Evolutionary conservation across 129 eudicot species (phyloP), one percentile per base, ranked within the genome.

Genomic region (Ambrosia trifida): DNA sequence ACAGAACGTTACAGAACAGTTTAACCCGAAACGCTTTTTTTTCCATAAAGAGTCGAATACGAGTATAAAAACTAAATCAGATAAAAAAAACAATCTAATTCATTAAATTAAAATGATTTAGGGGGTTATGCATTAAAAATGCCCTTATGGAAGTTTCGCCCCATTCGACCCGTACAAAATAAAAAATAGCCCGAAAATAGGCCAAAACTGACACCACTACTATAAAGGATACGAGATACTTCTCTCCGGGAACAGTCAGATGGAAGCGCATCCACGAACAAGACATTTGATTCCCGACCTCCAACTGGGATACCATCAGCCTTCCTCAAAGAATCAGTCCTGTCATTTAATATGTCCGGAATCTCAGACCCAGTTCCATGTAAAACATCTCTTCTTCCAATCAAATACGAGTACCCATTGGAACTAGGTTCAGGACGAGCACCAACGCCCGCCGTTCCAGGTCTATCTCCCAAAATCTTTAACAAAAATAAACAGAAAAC

Each of bases 181-280:
- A 45, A 24, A 13, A 44, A 49, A 36, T 66, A 66, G 11, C 40
- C 38, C 10, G 14, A 13, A 18, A 12, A 20, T n/a, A 69, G n/a
- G 50, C 35, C 66, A 40, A 38, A 60, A 18, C 14, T 46, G 18
- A 28, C 11, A 45, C 45, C 11, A 20, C 47, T 11, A 56, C 3
- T 45, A 18, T 35, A 64, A 79, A 90, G 95, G 97, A 91, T 91
- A 91, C 97, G 97, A 8, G 96, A 90, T 61, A 86, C 83, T 88
- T 91, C 97, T 79, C 97, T 84, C 72, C 97, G 84, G 17, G 96
- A 64, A 78, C 96, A 88, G 41, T 88, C 97, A 64, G 75, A 82
- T 4, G 97, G 97, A 46, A 91, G 97, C 54, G 87, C 90, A 80
- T 91, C 97, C 64, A 91, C 96, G 69, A 91, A 91, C 59, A 91